Percentiles rank a stretch among this genome's conserved stretches.
These are phyloP conservation scores for Collybia sordida DNA, from an alignment of 768 basidiomycete species.

Conservation along the genomic window DNA sequence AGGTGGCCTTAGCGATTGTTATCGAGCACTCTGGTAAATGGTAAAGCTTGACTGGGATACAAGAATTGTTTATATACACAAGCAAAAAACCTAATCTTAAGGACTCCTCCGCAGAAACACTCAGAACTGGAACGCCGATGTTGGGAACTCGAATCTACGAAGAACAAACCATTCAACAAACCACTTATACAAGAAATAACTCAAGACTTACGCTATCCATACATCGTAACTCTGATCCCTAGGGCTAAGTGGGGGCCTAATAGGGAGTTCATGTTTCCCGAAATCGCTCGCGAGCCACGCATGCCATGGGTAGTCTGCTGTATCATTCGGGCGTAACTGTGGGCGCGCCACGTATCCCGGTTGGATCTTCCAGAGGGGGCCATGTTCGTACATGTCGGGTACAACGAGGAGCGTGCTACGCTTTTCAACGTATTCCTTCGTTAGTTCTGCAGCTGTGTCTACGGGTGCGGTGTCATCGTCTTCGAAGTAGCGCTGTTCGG, in stretches of 20 bases:
- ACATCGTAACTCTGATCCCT: slow-evolving; percentile 17
- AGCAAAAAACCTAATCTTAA: too few species aligned
- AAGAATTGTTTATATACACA: too few species aligned
- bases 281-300: slow-evolving; percentile 17
- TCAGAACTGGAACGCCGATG: slow-evolving; percentile 7
- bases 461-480: slow-evolving; percentile 8
- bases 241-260: slow-evolving; percentile 8
- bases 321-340: slow-evolving; percentile 13
- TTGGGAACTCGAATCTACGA: slow-evolving; percentile 10
- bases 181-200: neutral
- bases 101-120: too few species aligned
- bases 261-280: slow-evolving; percentile 8
- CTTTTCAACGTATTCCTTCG: slow-evolving; percentile 8
- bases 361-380: slow-evolving; percentile 18
- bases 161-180: neutral
- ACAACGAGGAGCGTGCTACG: slow-evolving; percentile 12
- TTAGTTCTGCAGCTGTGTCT: slow-evolving; percentile 9
- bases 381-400: slow-evolving; percentile 17
- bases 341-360: slow-evolving; percentile 8
- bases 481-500: slow-evolving; percentile 5
- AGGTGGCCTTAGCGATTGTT: too few species aligned
- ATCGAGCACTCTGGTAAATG: too few species aligned
- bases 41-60: too few species aligned
- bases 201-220: slow-evolving; percentile 12
- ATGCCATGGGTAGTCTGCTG: slow-evolving; percentile 22